Conservation (phyloP, 163 green algal genomes). For the Scenedesmus sp. region DNA sequence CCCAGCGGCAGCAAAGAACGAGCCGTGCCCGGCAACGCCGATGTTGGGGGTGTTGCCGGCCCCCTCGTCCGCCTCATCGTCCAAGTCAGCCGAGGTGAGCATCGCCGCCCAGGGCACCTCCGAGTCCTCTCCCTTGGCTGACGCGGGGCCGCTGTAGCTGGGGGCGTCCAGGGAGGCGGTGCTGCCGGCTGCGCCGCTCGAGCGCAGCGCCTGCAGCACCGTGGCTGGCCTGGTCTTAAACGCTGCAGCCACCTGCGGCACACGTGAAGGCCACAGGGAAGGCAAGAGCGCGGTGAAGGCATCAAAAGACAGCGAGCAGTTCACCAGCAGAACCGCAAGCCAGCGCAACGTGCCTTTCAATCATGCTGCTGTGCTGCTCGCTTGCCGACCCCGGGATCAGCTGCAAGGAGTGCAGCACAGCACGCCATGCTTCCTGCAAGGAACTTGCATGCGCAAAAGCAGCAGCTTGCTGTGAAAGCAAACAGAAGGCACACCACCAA, state of each 20-base stretch:
- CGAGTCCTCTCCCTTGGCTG: neutral
- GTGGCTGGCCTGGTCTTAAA: constrained; percentile 15
- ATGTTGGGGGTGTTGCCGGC: neutral
- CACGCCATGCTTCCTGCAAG: too few relatives aligned
- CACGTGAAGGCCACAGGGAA: too few relatives aligned
- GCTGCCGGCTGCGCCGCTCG: too few relatives aligned
- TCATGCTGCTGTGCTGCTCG: neutral
- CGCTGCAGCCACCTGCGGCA: constrained; percentile 8
- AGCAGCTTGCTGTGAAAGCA: neutral
- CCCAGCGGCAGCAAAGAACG: constrained; percentile 24
- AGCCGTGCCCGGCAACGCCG: neutral
- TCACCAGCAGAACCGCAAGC: too few relatives aligned
- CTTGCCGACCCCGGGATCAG: neutral
- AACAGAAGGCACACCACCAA: neutral
- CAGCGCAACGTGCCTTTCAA: too few relatives aligned
- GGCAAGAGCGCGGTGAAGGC: too few relatives aligned
- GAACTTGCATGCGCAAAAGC: neutral
- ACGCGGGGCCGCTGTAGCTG: neutral
- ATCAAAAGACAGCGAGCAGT: too few relatives aligned
- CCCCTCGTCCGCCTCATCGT: constrained; percentile 1
- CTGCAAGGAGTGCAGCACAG: too few relatives aligned
- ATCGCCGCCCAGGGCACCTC: constrained; percentile 8
- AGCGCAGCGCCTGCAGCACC: neutral
- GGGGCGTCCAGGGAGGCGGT: neutral
- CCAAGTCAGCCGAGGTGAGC: constrained; percentile 32